Base-by-base conservation (phyloP, 2,329 filamentous ascomycete genomes). In the Thelonectria blattea region DNA sequence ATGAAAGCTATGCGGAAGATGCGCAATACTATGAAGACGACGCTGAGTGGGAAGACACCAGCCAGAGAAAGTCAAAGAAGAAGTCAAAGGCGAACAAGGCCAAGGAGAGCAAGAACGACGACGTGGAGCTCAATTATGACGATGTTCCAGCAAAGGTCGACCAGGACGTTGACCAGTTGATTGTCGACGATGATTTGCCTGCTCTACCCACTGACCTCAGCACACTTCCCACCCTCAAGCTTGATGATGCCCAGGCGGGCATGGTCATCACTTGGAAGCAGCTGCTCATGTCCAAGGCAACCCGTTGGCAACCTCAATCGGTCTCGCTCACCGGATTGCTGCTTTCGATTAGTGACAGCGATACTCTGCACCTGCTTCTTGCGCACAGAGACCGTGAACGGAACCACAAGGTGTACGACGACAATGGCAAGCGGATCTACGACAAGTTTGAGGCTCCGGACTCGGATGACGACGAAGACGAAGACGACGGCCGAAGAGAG, bases 381-480 rank as follows among this genome's bases (percentile, higher is more conserved):
- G 91, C 92, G 2, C 83, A 83, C 62, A 85, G 91, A 27, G 91
- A 96, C 70, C 79, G 89, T 49, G 76, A 83, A 12, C 75, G 82
- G 5, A 84, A 82, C 54, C 79, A 87, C 63, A 88, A 85, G 68
- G 73, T 77, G 17, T 88, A 87, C 65, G 88, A 94, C 66, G 82
- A 87, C 41, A 88, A 90, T 0, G 92, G 92, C 0, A 81, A 90
- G 62, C 84, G 92, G 10, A 76, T 92, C 10, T 96, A 94, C 68
- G 87, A 84, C 63, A 91, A 88, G 59, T 95, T 96, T 65, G 92
- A 96, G 68, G 87, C 88, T 67, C 89, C 89, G 0, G 85, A 85
- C 11, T 78, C 85, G 8, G 83, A 87, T 7, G 85, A 86, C 11
- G 86, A 88, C 0, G 84, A 84, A 1, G 80, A 80, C 37, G 83